Percentiles rank a stretch among this genome's conserved stretches.
These are phyloP conservation scores for Suillus plorans DNA, from an alignment of 768 basidiomycete species.

Conservation along the genomic window DNA sequence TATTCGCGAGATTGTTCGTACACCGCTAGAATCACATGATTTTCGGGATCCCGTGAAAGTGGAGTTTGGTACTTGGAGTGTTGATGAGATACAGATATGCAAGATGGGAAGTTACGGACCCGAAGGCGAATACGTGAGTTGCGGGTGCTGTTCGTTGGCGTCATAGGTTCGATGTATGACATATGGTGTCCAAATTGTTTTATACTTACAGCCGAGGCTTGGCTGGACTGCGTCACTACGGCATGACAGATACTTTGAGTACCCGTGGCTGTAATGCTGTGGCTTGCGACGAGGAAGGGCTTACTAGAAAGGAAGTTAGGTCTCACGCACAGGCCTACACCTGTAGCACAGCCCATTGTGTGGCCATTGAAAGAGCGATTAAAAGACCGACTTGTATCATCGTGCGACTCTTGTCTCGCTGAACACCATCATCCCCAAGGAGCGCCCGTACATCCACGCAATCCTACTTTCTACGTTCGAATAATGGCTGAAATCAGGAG, in stretches of 20 bases:
- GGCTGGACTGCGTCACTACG: background rate
- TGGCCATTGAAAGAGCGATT: constrained; percentile 32
- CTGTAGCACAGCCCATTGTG: constrained; percentile 29
- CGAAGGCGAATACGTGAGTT: constrained; percentile 62
- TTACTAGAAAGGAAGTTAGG: background rate
- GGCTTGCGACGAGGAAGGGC: background rate
- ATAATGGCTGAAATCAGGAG: constrained; percentile 96
- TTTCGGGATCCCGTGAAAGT: constrained; percentile 32
- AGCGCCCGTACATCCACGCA: constrained; percentile 32
- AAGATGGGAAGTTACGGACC: constrained; percentile 67
- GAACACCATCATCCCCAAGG: constrained; percentile 36
- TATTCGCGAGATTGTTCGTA: constrained; percentile 8
- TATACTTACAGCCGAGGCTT: background rate
- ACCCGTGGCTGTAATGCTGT: background rate
- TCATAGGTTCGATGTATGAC: constrained; percentile 4
- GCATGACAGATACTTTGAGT: background rate
- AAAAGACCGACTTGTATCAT: constrained; percentile 35
- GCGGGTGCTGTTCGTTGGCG: constrained; percentile 21
- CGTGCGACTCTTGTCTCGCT: constrained; percentile 40
- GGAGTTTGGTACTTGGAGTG: constrained; percentile 52
- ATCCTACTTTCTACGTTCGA: constrained; percentile 34
- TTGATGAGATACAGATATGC: constrained; percentile 64
- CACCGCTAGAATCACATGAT: constrained; percentile 5
- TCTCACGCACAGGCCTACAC: constrained; percentile 26
- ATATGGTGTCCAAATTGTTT: background rate